A percentile compares a stretch with the other conserved stretches of the same genome.
These are phyloP conservation scores for Cercospora citrullina DNA, from an alignment of 2,329 filamentous ascomycete species.

Conservation along the genomic window DNA sequence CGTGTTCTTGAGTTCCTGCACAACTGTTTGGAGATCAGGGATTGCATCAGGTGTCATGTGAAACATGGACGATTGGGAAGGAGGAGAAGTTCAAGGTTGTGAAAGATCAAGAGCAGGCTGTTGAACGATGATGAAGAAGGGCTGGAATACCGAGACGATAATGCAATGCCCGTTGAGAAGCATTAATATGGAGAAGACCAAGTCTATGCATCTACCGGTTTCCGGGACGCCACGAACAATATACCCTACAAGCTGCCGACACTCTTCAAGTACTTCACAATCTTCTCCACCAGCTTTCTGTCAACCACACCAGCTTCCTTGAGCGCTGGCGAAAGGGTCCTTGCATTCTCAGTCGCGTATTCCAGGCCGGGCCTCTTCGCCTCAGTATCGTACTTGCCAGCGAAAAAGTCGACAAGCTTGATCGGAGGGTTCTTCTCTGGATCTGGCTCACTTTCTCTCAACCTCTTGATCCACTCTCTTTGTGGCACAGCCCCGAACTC, in stretches of 20 bases:
- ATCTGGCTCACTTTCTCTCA: conserved; percentile 48
- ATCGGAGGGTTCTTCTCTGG: conserved; percentile 37
- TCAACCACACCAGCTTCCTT: conserved; percentile 1
- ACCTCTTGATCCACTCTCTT: conserved; percentile 48
- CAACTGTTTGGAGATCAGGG: not conserved
- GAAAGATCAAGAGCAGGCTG: not conserved
- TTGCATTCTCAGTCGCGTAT: conserved; percentile 12
- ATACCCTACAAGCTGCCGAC: conserved; percentile 10
- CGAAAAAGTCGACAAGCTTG: conserved; percentile 38
- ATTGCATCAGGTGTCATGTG: not conserved
- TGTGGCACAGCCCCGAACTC: conserved; percentile 48
- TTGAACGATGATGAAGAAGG: not conserved
- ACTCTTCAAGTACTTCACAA: conserved; percentile 13
- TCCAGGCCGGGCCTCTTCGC: not conserved
- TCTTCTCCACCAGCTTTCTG: conserved; percentile 11
- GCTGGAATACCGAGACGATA: not conserved
- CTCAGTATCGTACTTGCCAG: conserved; percentile 32
- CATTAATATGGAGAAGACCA: not conserved
- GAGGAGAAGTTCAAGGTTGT: not conserved
- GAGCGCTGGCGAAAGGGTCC: not conserved
- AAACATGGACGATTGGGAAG: not conserved
- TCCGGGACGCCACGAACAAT: not conserved
- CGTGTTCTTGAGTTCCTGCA: not conserved
- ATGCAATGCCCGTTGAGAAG: not conserved
- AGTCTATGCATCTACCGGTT: not conserved